A percentile compares a stretch with the other conserved stretches of the same genome.
Evolutionary conservation across 2,329 filamentous ascomycete species (phyloP).

Genomic region (Dothideomycetes sp.): DNA sequence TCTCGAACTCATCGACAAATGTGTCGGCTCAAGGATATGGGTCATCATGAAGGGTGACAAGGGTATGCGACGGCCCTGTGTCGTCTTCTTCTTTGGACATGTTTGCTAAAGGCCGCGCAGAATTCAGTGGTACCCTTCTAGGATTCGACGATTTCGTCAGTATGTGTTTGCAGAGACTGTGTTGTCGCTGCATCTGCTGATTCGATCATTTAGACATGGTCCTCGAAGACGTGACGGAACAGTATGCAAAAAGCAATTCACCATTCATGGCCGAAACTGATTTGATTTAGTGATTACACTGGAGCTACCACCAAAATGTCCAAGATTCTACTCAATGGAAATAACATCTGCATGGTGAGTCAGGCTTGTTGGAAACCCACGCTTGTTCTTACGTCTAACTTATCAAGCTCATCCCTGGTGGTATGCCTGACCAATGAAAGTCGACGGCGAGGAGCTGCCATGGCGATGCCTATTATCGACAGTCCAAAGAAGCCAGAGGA

Average conservation of each 20-base stretch:
- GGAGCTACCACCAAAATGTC: constrained; percentile 80
- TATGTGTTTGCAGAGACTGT: constrained; percentile 47
- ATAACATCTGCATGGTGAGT: constrained; percentile 97
- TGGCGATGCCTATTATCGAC: too few species aligned
- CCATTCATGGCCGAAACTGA: not conserved
- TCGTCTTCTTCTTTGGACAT: too few species aligned
- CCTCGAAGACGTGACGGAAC: constrained; percentile 92
- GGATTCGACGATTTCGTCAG: constrained; percentile 99
- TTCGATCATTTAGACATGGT: constrained; percentile 70
- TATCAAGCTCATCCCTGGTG: constrained; percentile 21
- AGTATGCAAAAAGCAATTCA: constrained; percentile 48
- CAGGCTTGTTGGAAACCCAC: not conserved
- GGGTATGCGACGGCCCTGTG: constrained; percentile 45
- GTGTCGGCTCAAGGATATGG: constrained; percentile 95
- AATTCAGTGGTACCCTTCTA: constrained; percentile 88
- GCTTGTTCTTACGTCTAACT: not conserved
- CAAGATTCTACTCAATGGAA: constrained; percentile 93
- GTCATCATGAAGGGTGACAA: constrained; percentile 99
- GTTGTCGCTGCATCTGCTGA: constrained; percentile 11
- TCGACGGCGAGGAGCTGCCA: too few species aligned
- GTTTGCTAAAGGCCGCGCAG: constrained; percentile 40
- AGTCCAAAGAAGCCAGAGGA: too few species aligned
- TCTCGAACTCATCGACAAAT: constrained; percentile 91
- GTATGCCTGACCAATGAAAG: constrained; percentile 20
- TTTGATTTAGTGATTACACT: constrained; percentile 65